Percentiles rank a stretch among this genome's conserved stretches.
Conservation (phyloP, 768 basidiomycete genomes). For the Boletus rubescentipes region DNA sequence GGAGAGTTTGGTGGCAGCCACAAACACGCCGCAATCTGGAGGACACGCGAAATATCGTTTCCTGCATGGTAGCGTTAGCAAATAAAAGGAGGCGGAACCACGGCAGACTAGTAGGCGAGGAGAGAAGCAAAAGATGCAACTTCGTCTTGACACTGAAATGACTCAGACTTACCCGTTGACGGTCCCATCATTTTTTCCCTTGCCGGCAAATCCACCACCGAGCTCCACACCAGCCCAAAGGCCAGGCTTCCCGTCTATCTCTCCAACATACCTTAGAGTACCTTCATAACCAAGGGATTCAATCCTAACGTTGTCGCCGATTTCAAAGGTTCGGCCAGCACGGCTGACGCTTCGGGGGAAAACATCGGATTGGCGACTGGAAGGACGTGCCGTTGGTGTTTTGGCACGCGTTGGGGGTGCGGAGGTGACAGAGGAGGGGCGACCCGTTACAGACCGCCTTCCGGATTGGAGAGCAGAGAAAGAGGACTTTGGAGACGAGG, state of each 20-base stretch:
- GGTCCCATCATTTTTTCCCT: slow-evolving; percentile 93
- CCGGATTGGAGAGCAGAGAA: slow-evolving; percentile 44
- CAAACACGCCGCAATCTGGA: slow-evolving; percentile 87
- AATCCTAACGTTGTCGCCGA: slow-evolving; percentile 83
- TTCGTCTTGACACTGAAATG: background rate
- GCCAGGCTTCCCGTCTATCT: slow-evolving; percentile 86
- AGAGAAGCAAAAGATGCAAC: background rate
- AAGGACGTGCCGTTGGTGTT: slow-evolving; percentile 57
- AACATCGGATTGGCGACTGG: slow-evolving; percentile 67
- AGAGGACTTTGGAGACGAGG: slow-evolving; percentile 45
- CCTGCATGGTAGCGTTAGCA: slow-evolving; percentile 39
- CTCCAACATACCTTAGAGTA: slow-evolving; percentile 72
- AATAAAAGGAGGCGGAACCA: background rate
- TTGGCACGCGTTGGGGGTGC: slow-evolving; percentile 46
- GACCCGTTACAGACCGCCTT: slow-evolving; percentile 47
- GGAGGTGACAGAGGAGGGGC: slow-evolving; percentile 64
- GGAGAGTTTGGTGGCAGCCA: slow-evolving; percentile 79
- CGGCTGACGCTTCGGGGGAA: slow-evolving; percentile 48
- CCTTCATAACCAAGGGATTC: slow-evolving; percentile 91
- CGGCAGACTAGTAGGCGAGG: background rate
- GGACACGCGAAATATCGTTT: slow-evolving; percentile 85
- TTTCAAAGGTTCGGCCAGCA: slow-evolving; percentile 49
- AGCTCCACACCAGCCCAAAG: slow-evolving; percentile 95
- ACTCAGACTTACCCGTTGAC: slow-evolving; percentile 72
- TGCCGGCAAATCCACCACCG: slow-evolving; percentile 78